These are phyloP conservation scores for Novymonas esmeraldas DNA, from an alignment of 208 protist species.

Conservation along the genomic window DNA sequence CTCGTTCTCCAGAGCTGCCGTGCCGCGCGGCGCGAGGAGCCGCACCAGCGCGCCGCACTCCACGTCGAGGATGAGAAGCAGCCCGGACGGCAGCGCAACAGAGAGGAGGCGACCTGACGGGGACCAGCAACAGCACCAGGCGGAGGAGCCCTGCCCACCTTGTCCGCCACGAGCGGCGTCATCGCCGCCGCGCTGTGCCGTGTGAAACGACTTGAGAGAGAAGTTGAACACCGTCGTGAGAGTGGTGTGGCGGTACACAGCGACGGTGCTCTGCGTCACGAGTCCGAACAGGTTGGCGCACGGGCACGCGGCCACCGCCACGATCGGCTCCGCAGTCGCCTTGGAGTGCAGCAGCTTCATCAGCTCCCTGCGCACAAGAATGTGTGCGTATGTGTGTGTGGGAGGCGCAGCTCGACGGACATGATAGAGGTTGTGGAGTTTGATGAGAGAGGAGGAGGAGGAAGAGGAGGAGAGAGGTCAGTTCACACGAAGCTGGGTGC, in stretches of 20 bases:
- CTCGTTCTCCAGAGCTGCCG: not conserved
- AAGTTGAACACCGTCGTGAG: conserved; percentile 64
- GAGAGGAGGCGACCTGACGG: conserved; percentile 74
- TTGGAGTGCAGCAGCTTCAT: conserved; percentile 86
- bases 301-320: conserved; percentile 74
- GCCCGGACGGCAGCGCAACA: conserved; percentile 48
- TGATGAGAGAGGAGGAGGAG: not conserved
- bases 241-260: conserved; percentile 81
- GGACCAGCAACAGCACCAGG: conserved; percentile 54
- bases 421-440: not conserved
- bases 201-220: conserved; percentile 32
- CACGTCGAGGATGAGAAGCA: conserved; percentile 69
- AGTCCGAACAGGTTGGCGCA: conserved; percentile 81
- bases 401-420: not conserved
- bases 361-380: not conserved
- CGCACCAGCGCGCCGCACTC: conserved; percentile 68
- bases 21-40: conserved; percentile 38
- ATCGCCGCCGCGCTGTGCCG: not conserved
- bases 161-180: not conserved
- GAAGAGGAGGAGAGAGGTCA: not conserved
- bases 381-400: conserved; percentile 1
- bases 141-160: not conserved
- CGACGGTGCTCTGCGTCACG: conserved; percentile 52
- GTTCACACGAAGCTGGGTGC: not conserved
- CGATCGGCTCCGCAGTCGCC: conserved; percentile 58